Conservation (phyloP, 257 asterid species). For the Primulina huaijiensis region DNA sequence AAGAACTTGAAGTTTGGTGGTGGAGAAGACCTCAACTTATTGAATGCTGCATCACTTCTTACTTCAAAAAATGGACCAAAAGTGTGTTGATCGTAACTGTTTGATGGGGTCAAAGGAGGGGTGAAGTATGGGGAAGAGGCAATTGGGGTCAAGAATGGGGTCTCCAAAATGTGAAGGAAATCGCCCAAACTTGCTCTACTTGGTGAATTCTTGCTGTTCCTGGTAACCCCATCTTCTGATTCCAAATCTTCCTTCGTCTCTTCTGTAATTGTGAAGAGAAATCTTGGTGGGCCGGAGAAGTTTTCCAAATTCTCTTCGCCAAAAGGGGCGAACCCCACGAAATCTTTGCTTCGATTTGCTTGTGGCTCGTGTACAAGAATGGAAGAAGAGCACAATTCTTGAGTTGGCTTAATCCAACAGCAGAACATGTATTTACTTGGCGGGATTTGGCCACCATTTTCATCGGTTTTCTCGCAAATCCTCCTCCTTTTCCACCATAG, state of each 20-base stretch:
- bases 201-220: constrained; percentile 37
- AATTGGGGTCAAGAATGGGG: constrained; percentile 64
- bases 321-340: constrained; percentile 27
- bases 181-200: constrained; percentile 43
- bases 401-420: constrained; percentile 37
- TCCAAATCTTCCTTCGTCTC: constrained; percentile 79
- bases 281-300: constrained; percentile 46
- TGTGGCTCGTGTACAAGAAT: constrained; percentile 51
- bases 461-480: constrained; percentile 26
- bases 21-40: constrained; percentile 51
- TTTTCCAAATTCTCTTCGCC: constrained; percentile 26
- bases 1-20: constrained; percentile 70
- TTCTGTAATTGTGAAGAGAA: constrained; percentile 68
- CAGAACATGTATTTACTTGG: constrained; percentile 24
- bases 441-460: constrained; percentile 23
- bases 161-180: constrained; percentile 43
- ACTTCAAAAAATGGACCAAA: constrained; percentile 37
- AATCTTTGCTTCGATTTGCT: constrained; percentile 32
- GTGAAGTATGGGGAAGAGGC: constrained; percentile 64
- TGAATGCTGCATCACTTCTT: constrained; percentile 42
- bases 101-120: constrained; percentile 59
- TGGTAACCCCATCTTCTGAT: constrained; percentile 48
- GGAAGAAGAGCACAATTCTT: constrained; percentile 33
- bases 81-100: background rate
- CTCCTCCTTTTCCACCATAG: constrained; percentile 62